These are phyloP conservation scores for Isatis tinctoria DNA, from an alignment of 345 rosid genomes.

Conservation along the genomic window DNA sequence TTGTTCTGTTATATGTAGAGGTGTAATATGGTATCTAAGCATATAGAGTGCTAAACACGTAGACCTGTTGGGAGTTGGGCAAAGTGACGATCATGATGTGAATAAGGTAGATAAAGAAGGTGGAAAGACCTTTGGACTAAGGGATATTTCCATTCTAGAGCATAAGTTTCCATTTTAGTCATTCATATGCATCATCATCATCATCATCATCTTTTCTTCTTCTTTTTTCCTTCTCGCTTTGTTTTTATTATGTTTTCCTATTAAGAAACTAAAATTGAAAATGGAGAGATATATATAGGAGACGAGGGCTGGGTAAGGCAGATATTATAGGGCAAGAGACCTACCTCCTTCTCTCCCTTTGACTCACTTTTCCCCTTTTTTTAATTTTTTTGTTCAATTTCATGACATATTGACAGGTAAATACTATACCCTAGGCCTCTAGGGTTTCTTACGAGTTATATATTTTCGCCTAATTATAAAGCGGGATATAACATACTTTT, in stretches of 20 bases:
- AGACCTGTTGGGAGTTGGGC: background rate
- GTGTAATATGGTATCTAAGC: background rate
- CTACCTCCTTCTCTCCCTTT: slow-evolving; percentile 21
- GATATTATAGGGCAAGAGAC: slow-evolving; percentile 10
- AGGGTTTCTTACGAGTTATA: background rate
- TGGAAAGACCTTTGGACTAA: slow-evolving; percentile 22
- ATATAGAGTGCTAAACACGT: background rate
- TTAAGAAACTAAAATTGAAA: background rate
- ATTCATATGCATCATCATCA: slow-evolving; percentile 22
- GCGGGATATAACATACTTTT: background rate
- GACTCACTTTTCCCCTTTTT: slow-evolving; percentile 16
- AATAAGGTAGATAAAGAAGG: slow-evolving; percentile 11
- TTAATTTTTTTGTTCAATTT: background rate
- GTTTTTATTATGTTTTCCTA: background rate
- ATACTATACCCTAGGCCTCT: background rate
- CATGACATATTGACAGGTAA: slow-evolving; percentile 1
- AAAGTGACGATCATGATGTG: slow-evolving; percentile 16
- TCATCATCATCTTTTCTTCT: background rate
- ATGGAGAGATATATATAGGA: background rate
- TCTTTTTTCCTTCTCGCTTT: background rate
- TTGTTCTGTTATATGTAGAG: background rate
- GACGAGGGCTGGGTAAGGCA: background rate
- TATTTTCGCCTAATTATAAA: background rate
- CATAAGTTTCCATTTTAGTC: slow-evolving; percentile 30
- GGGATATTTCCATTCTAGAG: slow-evolving; percentile 25